Evolutionary conservation across 2,329 filamentous ascomycete genomes (phyloP), one percentile per base, ranked within the genome.

Genomic region (Drechmeria coniospora): DNA sequence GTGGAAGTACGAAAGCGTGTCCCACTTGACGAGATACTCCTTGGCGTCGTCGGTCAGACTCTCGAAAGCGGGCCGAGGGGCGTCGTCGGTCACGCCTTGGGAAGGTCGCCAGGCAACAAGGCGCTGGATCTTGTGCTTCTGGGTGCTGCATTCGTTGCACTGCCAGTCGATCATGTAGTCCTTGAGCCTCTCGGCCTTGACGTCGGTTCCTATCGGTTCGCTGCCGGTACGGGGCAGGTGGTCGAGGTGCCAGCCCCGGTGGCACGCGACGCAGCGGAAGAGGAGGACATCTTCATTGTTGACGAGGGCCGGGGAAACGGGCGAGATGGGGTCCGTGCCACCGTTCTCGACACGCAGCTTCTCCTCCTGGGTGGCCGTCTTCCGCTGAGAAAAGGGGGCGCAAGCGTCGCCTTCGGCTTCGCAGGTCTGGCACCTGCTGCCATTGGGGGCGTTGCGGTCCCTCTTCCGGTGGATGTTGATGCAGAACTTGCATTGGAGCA

Each of bases 1-100:
- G 37, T 81, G 76, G 36, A 75, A 78, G 44, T 94, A 92, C 0
- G 87, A 93, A 31, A 70, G 64, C 0, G 63, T 61, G 24, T 79
- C 73, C 82, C 86, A 95, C 47, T 90, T 93, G 41, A 98, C 57
- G 3, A 98, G 66, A 44, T 95, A 98, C 40, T 94, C 83, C 38
- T 86, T 86, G n/a, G 79, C 63, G 30, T 83, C 78, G 19, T 60
- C 55, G 8, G 26, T 27, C 18, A 52, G 26, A 43, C 90, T 78
- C 8, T 56, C 51, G 21, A 36, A 49, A 8, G 32, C 21, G 1
- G 36, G 37, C 4, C 19, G 26, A 16, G 30, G 30, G 12, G 32
- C 26, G 3, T 66, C 56, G 39, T 79, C 58, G 6, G 6, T 21
- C 6, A 21, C 20, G 12, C 5, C 9, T 4, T 26, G 15, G 1